Base-by-base conservation (phyloP, 805 yeast species). In the Ogataea neopini region DNA sequence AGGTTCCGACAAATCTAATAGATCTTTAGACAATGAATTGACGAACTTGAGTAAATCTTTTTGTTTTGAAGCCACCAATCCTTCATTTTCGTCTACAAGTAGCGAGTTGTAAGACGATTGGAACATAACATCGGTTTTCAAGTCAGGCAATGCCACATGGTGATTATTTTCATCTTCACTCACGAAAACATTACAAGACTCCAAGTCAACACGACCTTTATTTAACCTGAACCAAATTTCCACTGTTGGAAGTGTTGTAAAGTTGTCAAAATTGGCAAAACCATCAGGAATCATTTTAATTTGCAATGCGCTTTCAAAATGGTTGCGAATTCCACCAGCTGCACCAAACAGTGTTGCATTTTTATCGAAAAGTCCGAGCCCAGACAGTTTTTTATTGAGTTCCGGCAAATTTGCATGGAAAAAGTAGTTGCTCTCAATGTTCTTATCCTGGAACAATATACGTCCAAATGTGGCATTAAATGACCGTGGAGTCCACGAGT, bases 231-330 rank as follows among this genome's bases (percentile, higher is more conserved):
- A 56, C 59, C 68, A 60, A 7, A 68, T 45, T 44, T 69, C 72
- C 35, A 66, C 47, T 36, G 60, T 57, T 10, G 71, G 71, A 30
- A 56, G 54, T 3, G 47, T 44, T 14, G 56, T 44, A 17, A 61
- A 57, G 33, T 58, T 50, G 3, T 53, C 52, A 25, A 58, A 47
- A n/a, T 54, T 45, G 17, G 47, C 45, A 40, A 56, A 65, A 3
- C 63, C 66, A 52, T 69, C 66, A 1, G 73, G 71, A 14, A 63
- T 49, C 36, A 69, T 49, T 41, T 62, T 64, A 25, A 69, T 47
- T 23, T 64, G 63, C 14, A 66, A 37, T 17, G 61, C 58, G 28
- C 58, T 54, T 15, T 55, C 61, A 30, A 64, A 67, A 35, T 60
- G 44, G 30, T 60, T 60, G 42, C 52, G 53, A 22, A 66, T 57